Evolutionary conservation across 352 stramenopile genomes (phyloP), one percentile per base, ranked within the genome.

Genomic region (Pythium aphanidermatum): DNA sequence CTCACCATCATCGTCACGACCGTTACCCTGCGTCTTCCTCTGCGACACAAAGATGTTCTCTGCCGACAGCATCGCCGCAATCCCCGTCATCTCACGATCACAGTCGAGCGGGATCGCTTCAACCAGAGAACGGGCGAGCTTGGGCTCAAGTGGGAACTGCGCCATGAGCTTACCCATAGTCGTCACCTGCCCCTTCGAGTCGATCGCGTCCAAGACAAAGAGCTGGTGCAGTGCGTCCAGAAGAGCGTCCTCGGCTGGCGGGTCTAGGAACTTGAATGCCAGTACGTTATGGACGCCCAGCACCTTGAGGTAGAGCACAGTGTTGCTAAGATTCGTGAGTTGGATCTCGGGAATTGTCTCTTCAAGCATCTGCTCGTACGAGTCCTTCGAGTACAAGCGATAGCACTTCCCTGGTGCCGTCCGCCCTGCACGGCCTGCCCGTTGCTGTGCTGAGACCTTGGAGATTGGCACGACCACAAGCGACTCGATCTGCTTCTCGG

Each of bases 311-410:
- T 82, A 82, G 51, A 99, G 74, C n/a, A 99, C 95, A 2, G 95
- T 95, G 57, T 90, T 97, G 34, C 75, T 83, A 49, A 99, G 61
- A 40, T 96, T 95, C 1, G 85, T 96, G 32, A 96, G 78, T 25
- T 98, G 75, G 59, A 99, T 99, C 71, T 99, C 96, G 0, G 97
- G 96, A 51, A 99, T 97, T 0, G 91, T 99, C 60, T 98, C 94
- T 60, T 98, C 82, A 46, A 98, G 78, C 70, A 99, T 95, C 29
- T 94, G 67, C 31, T 94, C 74, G 70, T 98, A 99, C 33, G 83
- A 97, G 23, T 86, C 64, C 63, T 98, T 97, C n/a, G 95, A 98
- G 65, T 99, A 99, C 11, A 99, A 68, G 0, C 96, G 88, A 60
- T 98, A 99, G 58, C 96, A 99, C 55, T 99, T 99, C 20, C 97